A percentile compares a stretch with the other conserved stretches of the same genome.
These are phyloP conservation scores for Aspergillus persii DNA, from an alignment of 2,329 filamentous ascomycete species.

Conservation along the genomic window DNA sequence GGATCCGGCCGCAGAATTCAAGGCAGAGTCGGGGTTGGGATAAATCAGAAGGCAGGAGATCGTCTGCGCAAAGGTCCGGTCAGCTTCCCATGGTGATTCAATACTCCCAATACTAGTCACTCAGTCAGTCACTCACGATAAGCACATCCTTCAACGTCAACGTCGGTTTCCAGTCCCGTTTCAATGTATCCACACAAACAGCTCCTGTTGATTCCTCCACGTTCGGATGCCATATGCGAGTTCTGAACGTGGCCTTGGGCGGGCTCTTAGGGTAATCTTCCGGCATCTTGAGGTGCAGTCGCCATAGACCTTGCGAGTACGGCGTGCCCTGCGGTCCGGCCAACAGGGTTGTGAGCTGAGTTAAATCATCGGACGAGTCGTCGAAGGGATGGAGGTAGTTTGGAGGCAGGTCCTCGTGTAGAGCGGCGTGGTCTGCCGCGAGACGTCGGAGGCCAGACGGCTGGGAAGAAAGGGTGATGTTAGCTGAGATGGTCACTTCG, in stretches of 20 bases:
- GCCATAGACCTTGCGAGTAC: slow-evolving; percentile 59
- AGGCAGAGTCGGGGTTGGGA: slow-evolving; percentile 62
- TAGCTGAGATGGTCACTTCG: background rate
- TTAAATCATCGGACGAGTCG: slow-evolving; percentile 52
- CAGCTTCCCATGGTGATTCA: background rate
- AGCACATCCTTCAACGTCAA: slow-evolving; percentile 60
- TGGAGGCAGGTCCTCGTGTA: slow-evolving; percentile 58
- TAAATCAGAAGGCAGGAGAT: slow-evolving; percentile 63
- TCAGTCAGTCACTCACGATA: slow-evolving; percentile 34
- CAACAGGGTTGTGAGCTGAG: slow-evolving; percentile 56
- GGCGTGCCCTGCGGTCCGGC: slow-evolving; percentile 60
- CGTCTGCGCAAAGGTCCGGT: slow-evolving; percentile 37
- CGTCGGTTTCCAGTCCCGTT: slow-evolving; percentile 60
- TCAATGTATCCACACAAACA: slow-evolving; percentile 64
- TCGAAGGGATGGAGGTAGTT: slow-evolving; percentile 59
- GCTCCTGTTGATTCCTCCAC: slow-evolving; percentile 61
- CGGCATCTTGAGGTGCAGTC: slow-evolving; percentile 59
- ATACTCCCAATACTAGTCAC: background rate
- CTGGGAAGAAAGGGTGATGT: slow-evolving; percentile 17
- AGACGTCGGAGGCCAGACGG: slow-evolving; percentile 54
- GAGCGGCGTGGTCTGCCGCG: slow-evolving; percentile 57
- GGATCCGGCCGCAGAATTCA: slow-evolving; percentile 61
- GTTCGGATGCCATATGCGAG: slow-evolving; percentile 64
- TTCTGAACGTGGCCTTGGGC: slow-evolving; percentile 59
- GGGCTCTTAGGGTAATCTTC: slow-evolving; percentile 52